Evolutionary conservation across 768 basidiomycete species (phyloP).

Genomic region (Leccinum subgranulosum): DNA sequence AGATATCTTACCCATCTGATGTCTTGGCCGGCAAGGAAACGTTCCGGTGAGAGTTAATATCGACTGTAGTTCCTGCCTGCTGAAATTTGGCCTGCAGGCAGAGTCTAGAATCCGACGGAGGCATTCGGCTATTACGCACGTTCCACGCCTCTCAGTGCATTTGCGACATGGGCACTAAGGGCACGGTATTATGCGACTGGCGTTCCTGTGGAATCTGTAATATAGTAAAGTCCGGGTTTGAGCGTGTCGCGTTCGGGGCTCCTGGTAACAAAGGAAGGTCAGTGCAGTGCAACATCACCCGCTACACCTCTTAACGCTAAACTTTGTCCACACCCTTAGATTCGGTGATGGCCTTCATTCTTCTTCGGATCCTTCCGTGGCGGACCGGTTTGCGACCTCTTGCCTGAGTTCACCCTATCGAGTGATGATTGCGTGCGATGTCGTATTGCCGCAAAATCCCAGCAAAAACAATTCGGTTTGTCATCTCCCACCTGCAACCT

Average conservation of each 20-base stretch:
- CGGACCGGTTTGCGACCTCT: constrained; percentile 61
- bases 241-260: constrained; percentile 53
- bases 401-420: constrained; percentile 66
- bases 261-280: constrained; percentile 54
- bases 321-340: constrained; percentile 29
- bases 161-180: constrained; percentile 61
- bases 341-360: constrained; percentile 65
- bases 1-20: constrained; percentile 37
- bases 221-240: constrained; percentile 56
- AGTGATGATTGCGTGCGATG: constrained; percentile 61
- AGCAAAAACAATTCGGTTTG: constrained; percentile 26
- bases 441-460: constrained; percentile 35
- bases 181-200: constrained; percentile 49
- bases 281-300: constrained; percentile 15
- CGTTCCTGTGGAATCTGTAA: constrained; percentile 65
- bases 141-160: constrained; percentile 67
- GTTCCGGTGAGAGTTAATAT: constrained; percentile 40
- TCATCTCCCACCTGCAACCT: constrained; percentile 16
- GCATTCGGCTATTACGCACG: constrained; percentile 48
- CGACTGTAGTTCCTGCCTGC: neutral
- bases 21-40: constrained; percentile 40
- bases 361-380: constrained; percentile 54
- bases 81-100: constrained; percentile 11
- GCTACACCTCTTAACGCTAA: neutral
- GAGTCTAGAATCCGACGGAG: constrained; percentile 35